phyloP scores from a whole-genome alignment of 2,329 filamentous ascomycete species.

The Venturia oleaginea region DNA sequence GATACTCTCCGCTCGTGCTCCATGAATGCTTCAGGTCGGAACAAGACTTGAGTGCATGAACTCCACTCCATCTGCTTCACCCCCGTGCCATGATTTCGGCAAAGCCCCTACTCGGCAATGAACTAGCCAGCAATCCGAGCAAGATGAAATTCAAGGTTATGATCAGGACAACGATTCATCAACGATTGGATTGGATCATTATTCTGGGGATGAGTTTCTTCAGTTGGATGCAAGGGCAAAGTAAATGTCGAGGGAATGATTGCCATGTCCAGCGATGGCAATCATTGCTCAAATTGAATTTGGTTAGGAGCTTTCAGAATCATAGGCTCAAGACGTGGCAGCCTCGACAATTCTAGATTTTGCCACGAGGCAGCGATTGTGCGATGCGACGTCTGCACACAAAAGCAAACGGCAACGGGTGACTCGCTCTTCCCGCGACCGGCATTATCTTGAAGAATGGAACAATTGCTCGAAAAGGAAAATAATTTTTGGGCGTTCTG shows the following conservation, averaged over 20 bases:
- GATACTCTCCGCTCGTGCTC: background rate
- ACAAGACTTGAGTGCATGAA: background rate
- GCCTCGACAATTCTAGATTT: background rate
- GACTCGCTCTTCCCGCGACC: background rate
- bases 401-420: background rate
- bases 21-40: background rate
- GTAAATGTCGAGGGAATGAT: background rate
- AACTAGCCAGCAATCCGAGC: background rate
- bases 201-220: background rate
- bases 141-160: background rate
- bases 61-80: background rate
- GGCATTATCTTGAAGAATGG: constrained; percentile 9
- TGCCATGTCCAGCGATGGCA: background rate
- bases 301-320: background rate
- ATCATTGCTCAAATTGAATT: background rate
- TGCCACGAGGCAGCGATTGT: background rate
- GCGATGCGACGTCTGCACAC: background rate
- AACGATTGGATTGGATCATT: background rate
- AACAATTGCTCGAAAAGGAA: background rate
- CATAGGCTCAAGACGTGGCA: background rate
- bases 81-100: background rate
- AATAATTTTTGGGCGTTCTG: background rate
- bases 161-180: background rate
- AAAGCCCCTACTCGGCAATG: background rate
- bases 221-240: background rate